These are phyloP conservation scores for Aspergillus saccharolyticus DNA, from an alignment of 495 filamentous ascomycete species.

Conservation along the genomic window DNA sequence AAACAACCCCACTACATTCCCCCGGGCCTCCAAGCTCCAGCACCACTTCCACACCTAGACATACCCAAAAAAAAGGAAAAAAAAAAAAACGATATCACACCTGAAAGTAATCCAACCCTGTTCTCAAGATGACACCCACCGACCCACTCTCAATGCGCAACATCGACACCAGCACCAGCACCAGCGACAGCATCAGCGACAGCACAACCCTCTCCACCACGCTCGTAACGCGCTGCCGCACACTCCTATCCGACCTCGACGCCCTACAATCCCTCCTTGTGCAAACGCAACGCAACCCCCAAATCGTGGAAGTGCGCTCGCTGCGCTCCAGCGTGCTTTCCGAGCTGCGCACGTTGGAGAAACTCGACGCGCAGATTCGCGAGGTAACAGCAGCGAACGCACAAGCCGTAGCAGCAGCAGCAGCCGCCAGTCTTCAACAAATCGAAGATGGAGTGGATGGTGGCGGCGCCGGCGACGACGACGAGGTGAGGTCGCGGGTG, in stretches of 20 bases:
- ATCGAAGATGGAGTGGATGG: too few species aligned
- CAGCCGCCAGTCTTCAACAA: neutral
- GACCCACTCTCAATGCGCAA: too few species aligned
- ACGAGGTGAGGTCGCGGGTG: slow-evolving; percentile 22
- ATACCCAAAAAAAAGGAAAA: too few species aligned
- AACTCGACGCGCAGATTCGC: slow-evolving; percentile 31
- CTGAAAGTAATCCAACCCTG: too few species aligned
- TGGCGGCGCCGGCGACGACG: slow-evolving; percentile 3
- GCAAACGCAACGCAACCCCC: slow-evolving; percentile 41
- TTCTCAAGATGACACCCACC: too few species aligned
- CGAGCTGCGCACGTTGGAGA: slow-evolving; percentile 48
- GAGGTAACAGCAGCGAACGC: too few species aligned
- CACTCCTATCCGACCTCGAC: slow-evolving; percentile 45
- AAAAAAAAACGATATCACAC: too few species aligned
- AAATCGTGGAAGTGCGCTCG: slow-evolving; percentile 48
- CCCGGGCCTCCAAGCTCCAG: too few species aligned
- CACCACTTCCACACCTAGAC: too few species aligned
- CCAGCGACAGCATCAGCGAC: slow-evolving; percentile 5
- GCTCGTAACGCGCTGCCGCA: slow-evolving; percentile 38
- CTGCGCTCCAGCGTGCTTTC: slow-evolving; percentile 45
- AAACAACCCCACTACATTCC: too few species aligned
- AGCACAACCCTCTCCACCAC: slow-evolving; percentile 18
- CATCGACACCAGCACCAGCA: neutral
- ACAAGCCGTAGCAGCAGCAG: slow-evolving; percentile 9
- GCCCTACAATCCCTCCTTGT: slow-evolving; percentile 42